phyloP scores from a whole-genome alignment of 331 rosid species.

The Dryas integrifolia region DNA sequence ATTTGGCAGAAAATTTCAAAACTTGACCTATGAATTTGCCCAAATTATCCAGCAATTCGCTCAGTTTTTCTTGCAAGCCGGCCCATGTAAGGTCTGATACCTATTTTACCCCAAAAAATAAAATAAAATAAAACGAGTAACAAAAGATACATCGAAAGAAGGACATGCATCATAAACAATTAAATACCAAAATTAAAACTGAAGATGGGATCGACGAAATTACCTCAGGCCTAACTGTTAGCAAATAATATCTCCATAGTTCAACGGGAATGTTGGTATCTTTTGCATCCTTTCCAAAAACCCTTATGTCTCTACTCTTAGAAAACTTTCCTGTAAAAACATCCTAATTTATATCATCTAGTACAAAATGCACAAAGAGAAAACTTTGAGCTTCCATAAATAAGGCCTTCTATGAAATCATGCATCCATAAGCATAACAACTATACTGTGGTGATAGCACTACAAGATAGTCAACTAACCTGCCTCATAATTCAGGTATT shows the following conservation, averaged over 20 bases:
- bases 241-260: constrained; percentile 96
- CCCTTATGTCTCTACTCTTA: constrained; percentile 90
- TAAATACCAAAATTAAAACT: not conserved
- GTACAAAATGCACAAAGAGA: constrained; percentile 21
- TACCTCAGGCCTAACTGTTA: constrained; percentile 93
- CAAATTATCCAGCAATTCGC: constrained; percentile 81
- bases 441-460: not conserved
- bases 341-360: constrained; percentile 11
- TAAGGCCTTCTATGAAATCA: not conserved
- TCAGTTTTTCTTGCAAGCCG: constrained; percentile 89
- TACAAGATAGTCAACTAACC: constrained; percentile 44
- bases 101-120: constrained; percentile 35
- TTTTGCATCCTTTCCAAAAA: constrained; percentile 91
- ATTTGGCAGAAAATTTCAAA: constrained; percentile 90
- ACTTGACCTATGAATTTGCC: constrained; percentile 91
- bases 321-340: constrained; percentile 76
- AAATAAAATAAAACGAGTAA: constrained; percentile 23
- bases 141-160: not conserved
- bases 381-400: constrained; percentile 1
- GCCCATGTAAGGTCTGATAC: constrained; percentile 90
- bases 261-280: constrained; percentile 90
- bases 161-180: not conserved
- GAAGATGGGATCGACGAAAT: constrained; percentile 13
- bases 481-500: constrained; percentile 89
- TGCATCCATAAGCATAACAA: not conserved